Base-by-base conservation (phyloP, 352 stramenopile genomes). In the Phytopythium aichiense region DNA sequence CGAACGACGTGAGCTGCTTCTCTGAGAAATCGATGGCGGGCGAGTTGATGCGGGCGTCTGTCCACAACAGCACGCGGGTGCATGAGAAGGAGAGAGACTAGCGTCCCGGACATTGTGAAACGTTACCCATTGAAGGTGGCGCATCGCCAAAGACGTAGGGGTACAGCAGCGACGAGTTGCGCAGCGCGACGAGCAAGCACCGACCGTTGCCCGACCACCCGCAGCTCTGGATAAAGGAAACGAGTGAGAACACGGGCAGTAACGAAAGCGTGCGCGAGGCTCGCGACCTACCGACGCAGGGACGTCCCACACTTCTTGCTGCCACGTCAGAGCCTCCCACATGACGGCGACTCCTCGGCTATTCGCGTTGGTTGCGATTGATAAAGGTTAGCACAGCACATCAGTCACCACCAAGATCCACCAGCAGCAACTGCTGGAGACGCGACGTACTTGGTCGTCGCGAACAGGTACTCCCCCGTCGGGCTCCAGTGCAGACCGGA, bases 381-480 rank as follows among this genome's bases (percentile, higher is more conserved):
- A 11, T 7, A 23, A 22, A 30, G 4, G 25, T 54, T 25, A 54
- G 48, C 12, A 9, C 1, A 16, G 33, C 5, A 31, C 28, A 0
- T 7, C 28, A 3, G 3, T 31, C 25, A 22, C 11, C 30, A 16
- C 15, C 22, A 18, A 7, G 2, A 7, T 55, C 16, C 48, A 20
- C 6, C 16, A n/a, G 3, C 15, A 60, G 18, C 22, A 33, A 6
- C 37, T 55, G 25, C 0, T 8, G 35, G 35, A 7, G 30, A 48
- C 0, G n/a, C 31, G 9, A 77, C 76, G 60, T 71, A 93, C 82
- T 78, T 71, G 16, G 80, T 91, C 8, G 69, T 67, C 18, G 83
- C 79, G 65, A 91, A 91, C 73, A 93, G 77, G 76, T 91, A 93
- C 60, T 89, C 84, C 42, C 84, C 82, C n/a, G 78, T 89, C n/a